These are phyloP conservation scores for Beauveria medogensis DNA, from an alignment of 2,329 filamentous ascomycete species.

Conservation along the genomic window DNA sequence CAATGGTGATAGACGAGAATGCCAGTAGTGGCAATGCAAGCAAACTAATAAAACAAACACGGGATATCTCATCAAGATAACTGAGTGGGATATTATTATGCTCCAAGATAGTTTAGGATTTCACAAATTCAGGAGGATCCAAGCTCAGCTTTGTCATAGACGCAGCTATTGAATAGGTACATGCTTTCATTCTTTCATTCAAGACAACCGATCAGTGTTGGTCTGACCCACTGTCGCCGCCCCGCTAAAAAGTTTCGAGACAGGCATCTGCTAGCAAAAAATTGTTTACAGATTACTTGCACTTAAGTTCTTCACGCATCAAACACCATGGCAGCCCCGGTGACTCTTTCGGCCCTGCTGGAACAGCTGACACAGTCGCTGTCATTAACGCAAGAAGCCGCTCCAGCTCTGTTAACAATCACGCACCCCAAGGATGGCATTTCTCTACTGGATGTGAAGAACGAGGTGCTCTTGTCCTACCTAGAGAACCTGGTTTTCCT, in stretches of 20 bases:
- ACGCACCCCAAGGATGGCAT: conserved; percentile 78
- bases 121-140: too few relatives aligned
- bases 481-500: conserved; percentile 89
- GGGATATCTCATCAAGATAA: too few relatives aligned
- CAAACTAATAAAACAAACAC: background rate
- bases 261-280: conserved; percentile 7
- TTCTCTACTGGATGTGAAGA: conserved; percentile 90
- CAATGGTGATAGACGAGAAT: background rate
- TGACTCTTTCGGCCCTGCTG: conserved; percentile 41
- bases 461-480: conserved; percentile 93
- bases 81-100: too few relatives aligned
- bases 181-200: background rate
- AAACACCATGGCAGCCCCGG: conserved; percentile 38
- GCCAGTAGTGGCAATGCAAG: background rate
- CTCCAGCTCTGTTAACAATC: conserved; percentile 54
- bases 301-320: background rate
- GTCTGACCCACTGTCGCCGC: background rate
- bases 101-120: too few relatives aligned
- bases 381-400: conserved; percentile 56
- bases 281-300: background rate
- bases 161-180: background rate
- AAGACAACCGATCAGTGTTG: background rate
- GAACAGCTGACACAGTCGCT: conserved; percentile 51
- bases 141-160: background rate
- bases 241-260: conserved; percentile 18